These are phyloP conservation scores for Pseudogymnoascus sp. DNA, from an alignment of 2,329 filamentous ascomycete species.

Conservation along the genomic window DNA sequence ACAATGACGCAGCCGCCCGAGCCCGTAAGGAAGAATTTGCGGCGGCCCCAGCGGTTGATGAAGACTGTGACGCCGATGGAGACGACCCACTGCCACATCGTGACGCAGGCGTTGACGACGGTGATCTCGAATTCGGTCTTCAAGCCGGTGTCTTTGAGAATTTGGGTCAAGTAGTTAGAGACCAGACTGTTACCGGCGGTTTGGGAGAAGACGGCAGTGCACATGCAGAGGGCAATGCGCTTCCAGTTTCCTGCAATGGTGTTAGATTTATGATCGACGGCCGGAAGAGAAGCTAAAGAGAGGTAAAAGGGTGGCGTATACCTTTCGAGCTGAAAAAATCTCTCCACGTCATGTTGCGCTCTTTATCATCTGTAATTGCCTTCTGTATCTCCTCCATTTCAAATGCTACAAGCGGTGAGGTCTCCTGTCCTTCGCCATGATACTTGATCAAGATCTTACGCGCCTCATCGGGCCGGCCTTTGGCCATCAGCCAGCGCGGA, in stretches of 20 bases:
- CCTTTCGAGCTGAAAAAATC: slow-evolving; percentile 12
- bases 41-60: slow-evolving; percentile 35
- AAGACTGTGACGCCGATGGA: slow-evolving; percentile 34
- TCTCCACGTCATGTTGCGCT: slow-evolving; percentile 13
- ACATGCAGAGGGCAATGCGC: slow-evolving; percentile 36
- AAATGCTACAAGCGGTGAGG: slow-evolving; percentile 38
- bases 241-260: slow-evolving; percentile 33
- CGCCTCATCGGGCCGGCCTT: slow-evolving; percentile 50
- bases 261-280: slow-evolving; percentile 24
- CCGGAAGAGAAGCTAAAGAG: neutral
- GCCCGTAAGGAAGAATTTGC: slow-evolving; percentile 36
- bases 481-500: slow-evolving; percentile 49
- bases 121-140: slow-evolving; percentile 35
- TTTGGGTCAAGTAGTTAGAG: slow-evolving; percentile 38
- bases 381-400: slow-evolving; percentile 44
- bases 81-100: slow-evolving; percentile 39
- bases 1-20: slow-evolving; percentile 34
- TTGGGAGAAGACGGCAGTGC: slow-evolving; percentile 37
- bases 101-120: slow-evolving; percentile 38
- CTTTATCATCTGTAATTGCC: slow-evolving; percentile 25
- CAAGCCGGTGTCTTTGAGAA: slow-evolving; percentile 37
- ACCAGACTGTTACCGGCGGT: slow-evolving; percentile 38
- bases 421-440: slow-evolving; percentile 43
- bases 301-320: neutral
- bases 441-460: slow-evolving; percentile 48